Conservation (phyloP, 495 filamentous ascomycete genomes). For the Monascus purpureus region DNA sequence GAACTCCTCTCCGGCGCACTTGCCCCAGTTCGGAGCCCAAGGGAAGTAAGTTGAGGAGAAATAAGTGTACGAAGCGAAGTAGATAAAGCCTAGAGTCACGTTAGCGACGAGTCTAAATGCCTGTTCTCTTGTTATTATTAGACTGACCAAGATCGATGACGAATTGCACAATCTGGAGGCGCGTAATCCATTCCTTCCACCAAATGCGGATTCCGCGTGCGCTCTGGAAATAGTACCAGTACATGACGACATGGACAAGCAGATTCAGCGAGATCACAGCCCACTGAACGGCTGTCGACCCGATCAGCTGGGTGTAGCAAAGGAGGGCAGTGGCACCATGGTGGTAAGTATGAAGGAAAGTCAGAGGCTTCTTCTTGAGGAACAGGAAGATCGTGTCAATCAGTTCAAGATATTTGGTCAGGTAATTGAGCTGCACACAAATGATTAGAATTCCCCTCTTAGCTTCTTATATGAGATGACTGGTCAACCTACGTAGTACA, state of each 20-base stretch:
- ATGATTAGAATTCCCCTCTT: no score
- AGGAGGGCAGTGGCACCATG: slow-evolving; percentile 58
- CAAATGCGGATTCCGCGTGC: slow-evolving; percentile 44
- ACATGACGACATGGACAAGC: slow-evolving; percentile 57
- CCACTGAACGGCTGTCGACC: slow-evolving; percentile 54
- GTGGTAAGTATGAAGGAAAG: slow-evolving; percentile 66
- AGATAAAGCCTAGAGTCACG: slow-evolving; percentile 57
- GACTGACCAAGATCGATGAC: slow-evolving; percentile 42
- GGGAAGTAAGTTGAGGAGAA: slow-evolving; percentile 87
- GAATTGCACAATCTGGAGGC: slow-evolving; percentile 44
- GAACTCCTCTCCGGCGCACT: slow-evolving; percentile 94
- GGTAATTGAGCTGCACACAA: slow-evolving; percentile 46
- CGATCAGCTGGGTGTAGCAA: slow-evolving; percentile 60
- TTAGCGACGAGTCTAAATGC: no score
- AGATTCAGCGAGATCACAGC: slow-evolving; percentile 55
- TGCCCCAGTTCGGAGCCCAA: slow-evolving; percentile 65
- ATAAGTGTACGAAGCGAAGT: slow-evolving; percentile 92
- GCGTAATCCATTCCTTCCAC: slow-evolving; percentile 49
- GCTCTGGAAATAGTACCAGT: slow-evolving; percentile 52
- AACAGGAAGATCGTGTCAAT: slow-evolving; percentile 58
- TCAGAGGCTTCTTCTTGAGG: slow-evolving; percentile 66
- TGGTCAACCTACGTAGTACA: slow-evolving; percentile 49
- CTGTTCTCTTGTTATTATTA: no score
- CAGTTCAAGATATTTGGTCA: slow-evolving; percentile 59
- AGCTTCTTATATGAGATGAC: slow-evolving; percentile 5